phyloP scores from a whole-genome alignment of 2,329 filamentous ascomycete genomes.

The Colletotrichum chrysophilum region DNA sequence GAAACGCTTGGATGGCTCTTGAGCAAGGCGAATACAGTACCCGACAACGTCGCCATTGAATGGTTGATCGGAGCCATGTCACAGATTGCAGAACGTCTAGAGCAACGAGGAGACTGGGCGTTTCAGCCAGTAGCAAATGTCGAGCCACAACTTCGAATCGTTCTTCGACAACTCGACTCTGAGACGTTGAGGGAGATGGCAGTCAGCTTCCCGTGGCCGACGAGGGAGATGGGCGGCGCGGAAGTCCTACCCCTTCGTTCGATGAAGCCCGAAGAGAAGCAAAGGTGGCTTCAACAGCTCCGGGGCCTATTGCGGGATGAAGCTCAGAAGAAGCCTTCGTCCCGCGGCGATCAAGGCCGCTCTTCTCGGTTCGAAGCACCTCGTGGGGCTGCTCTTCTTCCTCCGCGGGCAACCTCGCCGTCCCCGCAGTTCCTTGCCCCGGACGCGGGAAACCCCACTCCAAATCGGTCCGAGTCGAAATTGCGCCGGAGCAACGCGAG shows the following conservation, averaged over 20 bases:
- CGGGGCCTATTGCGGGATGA: conserved; percentile 32
- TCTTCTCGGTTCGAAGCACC: neutral
- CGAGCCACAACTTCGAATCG: conserved; percentile 32
- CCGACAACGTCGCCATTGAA: neutral
- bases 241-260: conserved; percentile 39
- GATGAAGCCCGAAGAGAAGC: conserved; percentile 39
- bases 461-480: neutral
- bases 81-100: neutral
- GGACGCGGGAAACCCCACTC: neutral
- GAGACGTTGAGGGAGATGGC: conserved; percentile 39
- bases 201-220: conserved; percentile 41
- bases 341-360: neutral
- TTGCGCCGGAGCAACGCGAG: neutral
- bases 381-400: neutral
- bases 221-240: conserved; percentile 37
- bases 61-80: neutral
- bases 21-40: conserved; percentile 27
- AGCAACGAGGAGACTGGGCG: neutral
- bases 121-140: neutral
- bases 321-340: neutral
- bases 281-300: conserved; percentile 35
- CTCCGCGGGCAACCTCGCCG: neutral
- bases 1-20: conserved; percentile 39
- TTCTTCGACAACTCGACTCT: conserved; percentile 34
- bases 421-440: neutral